Evolutionary conservation across 441 rosid species (phyloP), one percentile per base, ranked within the genome.

Genomic region (Erodium moschatum): DNA sequence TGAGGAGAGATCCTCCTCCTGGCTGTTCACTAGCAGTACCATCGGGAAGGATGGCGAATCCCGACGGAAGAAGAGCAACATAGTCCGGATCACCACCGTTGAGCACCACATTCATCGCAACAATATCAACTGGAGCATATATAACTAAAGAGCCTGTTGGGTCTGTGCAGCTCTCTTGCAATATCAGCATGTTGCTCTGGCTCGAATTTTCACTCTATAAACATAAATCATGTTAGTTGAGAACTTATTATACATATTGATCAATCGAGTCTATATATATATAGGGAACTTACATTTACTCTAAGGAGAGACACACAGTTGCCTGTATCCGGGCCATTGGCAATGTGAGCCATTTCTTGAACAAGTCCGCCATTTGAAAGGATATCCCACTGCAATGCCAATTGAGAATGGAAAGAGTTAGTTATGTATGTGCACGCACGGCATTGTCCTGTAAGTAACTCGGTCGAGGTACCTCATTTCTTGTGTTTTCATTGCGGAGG

Each of bases 81-180:
- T 79, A 80, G 69, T 87, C 94, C 4, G 97, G 81, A 42, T 91
- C 96, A 1, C 87, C 88, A 6, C 91, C 99, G 18, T 69, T 83
- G 6, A 91, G 79, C 9, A 89, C 88, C 0, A 74, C 85, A 61
- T 89, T 87, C 82, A 89, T 83, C 0, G 91, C 87, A 0, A 73
- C 81, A n/a, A 81, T 71, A 61, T 84, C 96, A 6, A 91, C 88
- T 0, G 97, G 97, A 0, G 97, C 99, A 69, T 82, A 91, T 24
- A 94, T 81, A 66, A 94, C 85, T 16, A 76, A 89, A 0, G 92
- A 84, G 15, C 85, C 90, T 0, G 88, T 83, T 24, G 82, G 75
- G 62, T 89, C 96, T 11, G 83, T 81, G 78, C 90, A 83, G 68
- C 85, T 86, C 84, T 94, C 97, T 82, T 94, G 96, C 13, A 94